Percentiles rank a stretch among this genome's conserved stretches.
phyloP scores from a whole-genome alignment of 495 filamentous ascomycete genomes.

The Xylaria scruposa region DNA sequence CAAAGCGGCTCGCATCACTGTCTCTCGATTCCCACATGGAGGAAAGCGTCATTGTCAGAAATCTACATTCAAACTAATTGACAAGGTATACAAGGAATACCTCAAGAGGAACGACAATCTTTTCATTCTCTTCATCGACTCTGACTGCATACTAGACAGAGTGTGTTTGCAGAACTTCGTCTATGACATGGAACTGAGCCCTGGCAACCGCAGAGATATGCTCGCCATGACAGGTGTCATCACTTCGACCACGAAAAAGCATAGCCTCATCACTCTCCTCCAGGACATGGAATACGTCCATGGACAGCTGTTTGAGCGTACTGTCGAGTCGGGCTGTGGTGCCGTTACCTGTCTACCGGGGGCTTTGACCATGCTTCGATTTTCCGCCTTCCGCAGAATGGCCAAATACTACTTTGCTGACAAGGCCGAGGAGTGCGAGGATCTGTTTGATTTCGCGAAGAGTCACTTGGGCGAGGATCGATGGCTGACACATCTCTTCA shows the following conservation, averaged over 20 bases:
- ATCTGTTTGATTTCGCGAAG: slow-evolving; percentile 96
- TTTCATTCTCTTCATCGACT: slow-evolving; percentile 97
- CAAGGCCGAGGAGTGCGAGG: slow-evolving; percentile 94
- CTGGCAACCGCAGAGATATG: slow-evolving; percentile 92
- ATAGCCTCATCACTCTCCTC: slow-evolving; percentile 86
- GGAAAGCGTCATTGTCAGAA: slow-evolving; percentile 96
- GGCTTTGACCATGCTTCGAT: slow-evolving; percentile 91
- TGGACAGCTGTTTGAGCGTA: slow-evolving; percentile 95
- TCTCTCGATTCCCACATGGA: slow-evolving; percentile 92
- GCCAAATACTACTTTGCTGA: slow-evolving; percentile 99
- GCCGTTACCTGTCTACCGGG: slow-evolving; percentile 95
- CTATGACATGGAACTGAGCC: slow-evolving; percentile 98
- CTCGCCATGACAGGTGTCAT: slow-evolving; percentile 98
- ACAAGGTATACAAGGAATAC: slow-evolving; percentile 91
- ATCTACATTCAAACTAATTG: slow-evolving; percentile 91
- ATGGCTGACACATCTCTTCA: slow-evolving; percentile 98
- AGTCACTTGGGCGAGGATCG: slow-evolving; percentile 95
- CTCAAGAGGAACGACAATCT: slow-evolving; percentile 88
- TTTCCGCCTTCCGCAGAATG: slow-evolving; percentile 96
- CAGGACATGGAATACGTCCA: slow-evolving; percentile 99
- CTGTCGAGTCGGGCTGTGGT: slow-evolving; percentile 94
- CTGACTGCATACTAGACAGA: slow-evolving; percentile 93
- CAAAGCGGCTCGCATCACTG: slow-evolving; percentile 80
- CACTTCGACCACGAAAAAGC: slow-evolving; percentile 89
- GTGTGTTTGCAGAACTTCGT: slow-evolving; percentile 97